Percentiles rank a stretch among this genome's conserved stretches.
These are phyloP conservation scores for Fusarium odoratissimum DNA, from an alignment of 2,329 filamentous ascomycete species.

Conservation along the genomic window DNA sequence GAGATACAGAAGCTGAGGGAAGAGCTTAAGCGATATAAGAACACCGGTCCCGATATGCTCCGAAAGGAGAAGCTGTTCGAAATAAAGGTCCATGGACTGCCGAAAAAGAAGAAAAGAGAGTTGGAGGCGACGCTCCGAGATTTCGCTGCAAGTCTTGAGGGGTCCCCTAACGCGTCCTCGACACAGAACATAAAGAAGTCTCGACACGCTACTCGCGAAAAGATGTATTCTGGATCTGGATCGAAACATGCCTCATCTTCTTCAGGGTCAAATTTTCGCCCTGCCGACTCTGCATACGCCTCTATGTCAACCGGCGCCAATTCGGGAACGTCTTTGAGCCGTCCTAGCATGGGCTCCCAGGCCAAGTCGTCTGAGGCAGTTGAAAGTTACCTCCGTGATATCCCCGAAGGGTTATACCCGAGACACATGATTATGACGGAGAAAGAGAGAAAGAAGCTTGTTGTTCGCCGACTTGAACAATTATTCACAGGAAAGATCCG, in stretches of 20 bases:
- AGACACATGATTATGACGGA: constrained; percentile 73
- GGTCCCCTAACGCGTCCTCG: constrained; percentile 57
- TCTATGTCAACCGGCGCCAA: constrained; percentile 70
- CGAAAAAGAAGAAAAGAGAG: constrained; percentile 78
- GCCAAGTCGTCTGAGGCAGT: constrained; percentile 65
- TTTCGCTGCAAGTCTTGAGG: constrained; percentile 74
- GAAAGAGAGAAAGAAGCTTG: constrained; percentile 78
- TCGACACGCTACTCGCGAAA: constrained; percentile 53
- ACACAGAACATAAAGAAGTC: constrained; percentile 56
- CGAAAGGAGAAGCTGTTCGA: constrained; percentile 85
- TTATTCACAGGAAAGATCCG: constrained; percentile 79
- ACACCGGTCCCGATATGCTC: constrained; percentile 72
- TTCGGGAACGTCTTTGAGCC: constrained; percentile 53
- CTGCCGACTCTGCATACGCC: constrained; percentile 72
- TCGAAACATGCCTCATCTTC: constrained; percentile 65
- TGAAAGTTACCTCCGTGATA: constrained; percentile 77
- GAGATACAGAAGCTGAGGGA: constrained; percentile 84
- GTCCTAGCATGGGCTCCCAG: constrained; percentile 52
- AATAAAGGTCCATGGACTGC: constrained; percentile 80
- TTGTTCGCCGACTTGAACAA: constrained; percentile 81
- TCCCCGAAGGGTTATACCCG: constrained; percentile 75
- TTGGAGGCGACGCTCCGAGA: constrained; percentile 78
- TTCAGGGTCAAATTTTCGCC: constrained; percentile 64
- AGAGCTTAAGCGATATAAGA: constrained; percentile 77
- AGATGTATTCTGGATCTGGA: constrained; percentile 55